Conservation (phyloP, 805 yeast genomes). For the Kodamaea nitidulidarum region DNA sequence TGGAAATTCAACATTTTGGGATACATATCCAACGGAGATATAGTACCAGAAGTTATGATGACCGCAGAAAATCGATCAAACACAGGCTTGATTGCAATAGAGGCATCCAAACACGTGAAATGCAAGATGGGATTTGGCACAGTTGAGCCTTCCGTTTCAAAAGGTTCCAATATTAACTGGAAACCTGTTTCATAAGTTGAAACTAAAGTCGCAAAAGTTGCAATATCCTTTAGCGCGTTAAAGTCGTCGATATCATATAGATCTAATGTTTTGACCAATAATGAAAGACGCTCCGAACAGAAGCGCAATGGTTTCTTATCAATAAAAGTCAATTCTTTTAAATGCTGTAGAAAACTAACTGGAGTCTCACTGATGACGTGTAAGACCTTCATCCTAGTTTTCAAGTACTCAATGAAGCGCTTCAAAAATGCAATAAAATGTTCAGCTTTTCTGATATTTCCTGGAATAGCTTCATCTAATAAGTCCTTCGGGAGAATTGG, state of each 20-base stretch:
- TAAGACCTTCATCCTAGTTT: slow-evolving; percentile 94
- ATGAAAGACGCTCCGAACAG: slow-evolving; percentile 86
- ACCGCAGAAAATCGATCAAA: slow-evolving; percentile 91
- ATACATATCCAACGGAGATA: slow-evolving; percentile 97
- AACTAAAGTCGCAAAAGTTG: slow-evolving; percentile 92
- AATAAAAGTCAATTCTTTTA: slow-evolving; percentile 88
- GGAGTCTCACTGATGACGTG: slow-evolving; percentile 99
- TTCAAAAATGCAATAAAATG: slow-evolving; percentile 92
- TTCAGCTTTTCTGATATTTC: slow-evolving; percentile 94
- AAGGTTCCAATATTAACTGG: slow-evolving; percentile 88
- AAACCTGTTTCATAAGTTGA: slow-evolving; percentile 95
- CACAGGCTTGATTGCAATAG: slow-evolving; percentile 95
- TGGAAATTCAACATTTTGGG: slow-evolving; percentile 94
- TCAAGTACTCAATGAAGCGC: slow-evolving; percentile 88
- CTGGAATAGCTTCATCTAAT: slow-evolving; percentile 91
- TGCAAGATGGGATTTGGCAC: slow-evolving; percentile 95
- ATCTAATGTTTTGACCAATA: slow-evolving; percentile 85
- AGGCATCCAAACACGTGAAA: slow-evolving; percentile 94
- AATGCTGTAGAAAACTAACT: slow-evolving; percentile 82
- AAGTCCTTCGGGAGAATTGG: slow-evolving; percentile 86
- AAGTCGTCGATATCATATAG: slow-evolving; percentile 86
- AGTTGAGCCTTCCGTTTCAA: slow-evolving; percentile 86
- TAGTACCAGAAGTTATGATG: slow-evolving; percentile 95
- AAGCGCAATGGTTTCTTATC: slow-evolving; percentile 88
- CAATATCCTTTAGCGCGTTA: slow-evolving; percentile 89